Conservation (phyloP, 352 stramenopile species). For the Pythium oligandrum region DNA sequence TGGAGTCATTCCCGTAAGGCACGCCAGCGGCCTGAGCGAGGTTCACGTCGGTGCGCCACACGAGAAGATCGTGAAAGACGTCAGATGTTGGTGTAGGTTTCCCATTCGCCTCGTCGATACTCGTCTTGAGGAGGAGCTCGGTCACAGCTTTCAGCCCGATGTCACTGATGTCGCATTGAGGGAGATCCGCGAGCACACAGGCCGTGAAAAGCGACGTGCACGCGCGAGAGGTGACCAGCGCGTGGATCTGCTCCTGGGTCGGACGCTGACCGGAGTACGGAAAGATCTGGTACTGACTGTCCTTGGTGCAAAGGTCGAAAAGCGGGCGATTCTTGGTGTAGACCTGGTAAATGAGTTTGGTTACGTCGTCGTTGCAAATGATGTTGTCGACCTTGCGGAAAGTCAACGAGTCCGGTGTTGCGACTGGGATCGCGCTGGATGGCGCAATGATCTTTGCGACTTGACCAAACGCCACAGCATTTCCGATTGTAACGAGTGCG, state of each 20-base stretch:
- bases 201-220: conserved; percentile 49
- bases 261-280: conserved; percentile 39
- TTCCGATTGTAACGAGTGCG: no score
- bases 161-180: conserved; percentile 39
- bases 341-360: conserved; percentile 25
- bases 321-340: conserved; percentile 49
- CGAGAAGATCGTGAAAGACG: conserved; percentile 39
- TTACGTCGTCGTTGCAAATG: conserved; percentile 5
- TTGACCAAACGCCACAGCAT: no score
- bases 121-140: conserved; percentile 51
- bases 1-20: conserved; percentile 36
- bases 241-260: conserved; percentile 34
- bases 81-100: conserved; percentile 22
- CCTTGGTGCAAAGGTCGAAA: conserved; percentile 42
- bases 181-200: conserved; percentile 38
- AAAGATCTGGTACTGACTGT: conserved; percentile 56
- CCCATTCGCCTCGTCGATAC: conserved; percentile 36
- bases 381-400: conserved; percentile 6
- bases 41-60: conserved; percentile 46
- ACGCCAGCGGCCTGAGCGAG: conserved; percentile 29
- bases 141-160: conserved; percentile 37
- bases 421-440: background rate
- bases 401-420: background rate
- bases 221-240: conserved; percentile 34
- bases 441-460: no score